Conservation (phyloP, 2,329 filamentous ascomycete genomes). For the Bipolaris bicolor region DNA sequence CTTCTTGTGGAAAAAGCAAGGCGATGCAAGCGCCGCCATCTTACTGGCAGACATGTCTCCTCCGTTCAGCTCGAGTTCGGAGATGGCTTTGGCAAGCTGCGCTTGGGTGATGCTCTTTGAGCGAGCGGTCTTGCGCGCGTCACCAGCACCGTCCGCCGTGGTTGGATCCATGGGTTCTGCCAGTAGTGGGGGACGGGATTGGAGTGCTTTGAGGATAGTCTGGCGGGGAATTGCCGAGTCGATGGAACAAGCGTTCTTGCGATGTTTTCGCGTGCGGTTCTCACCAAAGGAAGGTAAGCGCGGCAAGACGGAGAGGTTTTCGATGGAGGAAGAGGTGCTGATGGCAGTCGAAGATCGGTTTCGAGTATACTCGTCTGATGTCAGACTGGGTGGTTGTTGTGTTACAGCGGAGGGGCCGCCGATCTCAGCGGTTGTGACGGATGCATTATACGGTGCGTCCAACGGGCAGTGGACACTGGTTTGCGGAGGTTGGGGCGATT, state of each 20-base stretch:
- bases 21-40: conserved; percentile 79
- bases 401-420: conserved; percentile 37
- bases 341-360: conserved; percentile 27
- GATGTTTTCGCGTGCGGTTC: conserved; percentile 46
- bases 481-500: conserved; percentile 34
- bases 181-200: conserved; percentile 63
- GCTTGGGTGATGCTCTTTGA: conserved; percentile 52
- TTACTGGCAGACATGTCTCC: conserved; percentile 49
- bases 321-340: conserved; percentile 44
- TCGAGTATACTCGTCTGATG: conserved; percentile 38
- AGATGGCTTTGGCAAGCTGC: conserved; percentile 66
- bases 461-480: conserved; percentile 31
- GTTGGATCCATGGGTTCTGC: conserved; percentile 69
- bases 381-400: conserved; percentile 22
- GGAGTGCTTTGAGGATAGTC: conserved; percentile 81
- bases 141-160: conserved; percentile 54
- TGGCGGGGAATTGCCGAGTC: conserved; percentile 73
- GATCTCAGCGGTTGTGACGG: conserved; percentile 36
- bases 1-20: conserved; percentile 96
- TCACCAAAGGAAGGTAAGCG: conserved; percentile 46
- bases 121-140: conserved; percentile 31
- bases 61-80: conserved; percentile 57
- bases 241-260: conserved; percentile 58
- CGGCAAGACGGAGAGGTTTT: conserved; percentile 44
- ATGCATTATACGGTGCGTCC: conserved; percentile 36